A percentile compares a stretch with the other conserved stretches of the same genome.
phyloP scores from a whole-genome alignment of 2,329 filamentous ascomycete genomes.

The Alternaria arbusti region DNA sequence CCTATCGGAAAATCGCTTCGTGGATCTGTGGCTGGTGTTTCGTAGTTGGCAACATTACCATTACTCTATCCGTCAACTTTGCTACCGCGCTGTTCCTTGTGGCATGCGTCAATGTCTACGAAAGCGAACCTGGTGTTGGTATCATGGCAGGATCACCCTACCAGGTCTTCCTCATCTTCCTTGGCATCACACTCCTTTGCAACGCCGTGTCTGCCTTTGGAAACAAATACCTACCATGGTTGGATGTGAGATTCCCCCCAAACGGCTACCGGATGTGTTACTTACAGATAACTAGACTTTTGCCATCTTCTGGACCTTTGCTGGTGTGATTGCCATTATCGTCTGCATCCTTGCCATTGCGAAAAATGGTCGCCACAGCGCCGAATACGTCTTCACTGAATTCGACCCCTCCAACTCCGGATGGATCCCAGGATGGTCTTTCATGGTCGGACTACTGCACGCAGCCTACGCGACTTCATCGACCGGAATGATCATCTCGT shows the following conservation, averaged over 20 bases:
- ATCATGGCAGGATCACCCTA: conserved; percentile 54
- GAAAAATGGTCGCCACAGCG: conserved; percentile 69
- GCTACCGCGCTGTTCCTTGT: conserved; percentile 65
- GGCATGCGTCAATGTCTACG: conserved; percentile 63
- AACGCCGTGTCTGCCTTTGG: conserved; percentile 60
- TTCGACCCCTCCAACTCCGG: conserved; percentile 71
- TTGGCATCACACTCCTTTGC: conserved; percentile 57
- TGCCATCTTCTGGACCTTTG: conserved; percentile 77
- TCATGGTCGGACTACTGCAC: conserved; percentile 74
- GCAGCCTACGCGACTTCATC: conserved; percentile 77
- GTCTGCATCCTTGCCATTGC: conserved; percentile 69
- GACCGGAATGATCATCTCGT: conserved; percentile 81
- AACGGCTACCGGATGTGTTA: conserved; percentile 22
- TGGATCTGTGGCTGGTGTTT: conserved; percentile 81
- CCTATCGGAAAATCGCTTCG: conserved; percentile 67
- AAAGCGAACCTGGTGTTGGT: conserved; percentile 53
- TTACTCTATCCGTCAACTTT: conserved; percentile 83
- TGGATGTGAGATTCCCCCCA: conserved; percentile 66
- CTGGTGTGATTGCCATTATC: conserved; percentile 70
- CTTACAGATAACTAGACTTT: conserved; percentile 61
- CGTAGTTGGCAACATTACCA: conserved; percentile 80
- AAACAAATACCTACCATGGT: conserved; percentile 61
- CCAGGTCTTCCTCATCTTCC: conserved; percentile 58
- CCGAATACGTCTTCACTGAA: conserved; percentile 69
- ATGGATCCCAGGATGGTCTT: conserved; percentile 75